A percentile compares a stretch with the other conserved stretches of the same genome.
phyloP scores from a whole-genome alignment of 805 yeast genomes.

The Metschnikowia orientalis region DNA sequence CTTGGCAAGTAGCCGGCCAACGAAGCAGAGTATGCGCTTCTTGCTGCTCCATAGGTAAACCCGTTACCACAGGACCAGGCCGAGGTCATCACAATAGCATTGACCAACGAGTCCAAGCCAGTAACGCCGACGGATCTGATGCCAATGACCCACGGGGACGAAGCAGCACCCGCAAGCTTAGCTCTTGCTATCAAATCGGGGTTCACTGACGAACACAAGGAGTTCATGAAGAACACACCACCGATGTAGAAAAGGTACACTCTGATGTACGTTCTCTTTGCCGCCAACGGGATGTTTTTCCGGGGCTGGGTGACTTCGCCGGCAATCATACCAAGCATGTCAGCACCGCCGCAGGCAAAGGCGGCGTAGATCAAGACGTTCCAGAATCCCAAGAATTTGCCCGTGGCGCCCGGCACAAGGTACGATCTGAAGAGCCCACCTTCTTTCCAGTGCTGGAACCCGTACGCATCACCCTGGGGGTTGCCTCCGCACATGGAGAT shows the following conservation, averaged over 20 bases:
- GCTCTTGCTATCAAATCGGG: slow-evolving; percentile 25
- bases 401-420: slow-evolving; percentile 46
- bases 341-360: slow-evolving; percentile 56
- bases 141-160: slow-evolving; percentile 38
- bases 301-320: slow-evolving; percentile 45
- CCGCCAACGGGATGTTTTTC: slow-evolving; percentile 31
- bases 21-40: slow-evolving; percentile 53
- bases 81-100: slow-evolving; percentile 30
- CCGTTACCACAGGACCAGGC: slow-evolving; percentile 39
- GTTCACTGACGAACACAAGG: slow-evolving; percentile 32
- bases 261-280: slow-evolving; percentile 31
- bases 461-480: slow-evolving; percentile 31
- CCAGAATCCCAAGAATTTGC: slow-evolving; percentile 62
- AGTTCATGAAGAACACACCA: slow-evolving; percentile 35
- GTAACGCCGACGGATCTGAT: slow-evolving; percentile 31
- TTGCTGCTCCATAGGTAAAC: slow-evolving; percentile 32
- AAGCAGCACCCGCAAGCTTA: slow-evolving; percentile 36
- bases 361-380: slow-evolving; percentile 61
- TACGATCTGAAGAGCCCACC: slow-evolving; percentile 31
- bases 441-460: slow-evolving; percentile 32
- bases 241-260: slow-evolving; percentile 35
- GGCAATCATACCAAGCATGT: slow-evolving; percentile 28
- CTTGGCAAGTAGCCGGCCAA: slow-evolving; percentile 84
- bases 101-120: slow-evolving; percentile 33
- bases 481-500: slow-evolving; percentile 38